Conservation (phyloP, 2,329 filamentous ascomycete genomes). For the Myriosclerotinia duriaeana region DNA sequence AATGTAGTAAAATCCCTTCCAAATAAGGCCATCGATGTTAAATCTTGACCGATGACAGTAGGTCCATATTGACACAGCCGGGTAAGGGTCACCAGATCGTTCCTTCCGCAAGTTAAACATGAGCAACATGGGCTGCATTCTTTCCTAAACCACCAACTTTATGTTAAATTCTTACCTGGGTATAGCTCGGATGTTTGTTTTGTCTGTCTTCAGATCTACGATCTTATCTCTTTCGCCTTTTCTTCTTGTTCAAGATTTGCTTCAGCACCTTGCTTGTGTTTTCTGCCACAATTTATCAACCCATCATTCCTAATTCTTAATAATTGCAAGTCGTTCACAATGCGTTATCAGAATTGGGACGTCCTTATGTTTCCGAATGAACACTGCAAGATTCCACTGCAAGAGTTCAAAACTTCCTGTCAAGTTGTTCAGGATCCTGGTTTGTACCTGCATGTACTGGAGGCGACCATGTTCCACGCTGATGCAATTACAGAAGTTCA, state of each 20-base stretch:
- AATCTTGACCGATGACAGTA: background rate
- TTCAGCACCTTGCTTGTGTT: constrained; percentile 22
- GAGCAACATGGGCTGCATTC: background rate
- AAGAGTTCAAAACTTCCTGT: constrained; percentile 80
- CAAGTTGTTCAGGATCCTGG: constrained; percentile 59
- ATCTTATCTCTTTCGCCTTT: constrained; percentile 1
- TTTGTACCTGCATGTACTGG: constrained; percentile 25
- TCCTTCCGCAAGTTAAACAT: constrained; percentile 7
- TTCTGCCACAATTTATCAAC: constrained; percentile 14
- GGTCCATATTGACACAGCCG: background rate
- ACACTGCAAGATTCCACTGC: constrained; percentile 66
- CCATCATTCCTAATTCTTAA: constrained; percentile 11
- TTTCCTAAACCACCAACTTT: background rate
- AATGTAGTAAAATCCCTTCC: background rate
- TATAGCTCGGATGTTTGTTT: background rate
- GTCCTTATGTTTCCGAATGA: constrained; percentile 71
- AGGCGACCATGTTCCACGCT: background rate
- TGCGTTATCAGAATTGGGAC: constrained; percentile 88
- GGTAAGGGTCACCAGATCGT: background rate
- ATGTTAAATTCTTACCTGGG: background rate
- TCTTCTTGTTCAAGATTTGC: constrained; percentile 21
- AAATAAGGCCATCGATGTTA: background rate
- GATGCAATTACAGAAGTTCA: background rate
- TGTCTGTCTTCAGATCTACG: background rate
- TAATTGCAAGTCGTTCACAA: constrained; percentile 42